Base-by-base conservation (phyloP, 2,329 filamentous ascomycete species). In the Cryphonectria parasitica region DNA sequence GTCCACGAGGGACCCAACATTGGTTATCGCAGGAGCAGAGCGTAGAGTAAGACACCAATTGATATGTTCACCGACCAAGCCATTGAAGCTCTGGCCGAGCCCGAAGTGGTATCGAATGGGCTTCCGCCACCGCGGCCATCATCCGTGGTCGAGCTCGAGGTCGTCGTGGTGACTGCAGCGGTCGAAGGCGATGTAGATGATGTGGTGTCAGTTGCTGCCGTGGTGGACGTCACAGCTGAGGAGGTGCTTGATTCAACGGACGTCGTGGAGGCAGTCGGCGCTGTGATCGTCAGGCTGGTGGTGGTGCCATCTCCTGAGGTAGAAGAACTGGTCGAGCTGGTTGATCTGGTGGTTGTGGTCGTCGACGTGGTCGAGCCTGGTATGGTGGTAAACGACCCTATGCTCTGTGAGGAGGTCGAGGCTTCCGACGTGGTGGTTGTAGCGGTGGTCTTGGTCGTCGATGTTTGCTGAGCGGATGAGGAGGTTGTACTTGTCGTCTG, bases 21-120 rank as follows among this genome's bases (percentile, higher is more conserved):
- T 39, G 34, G n/a, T 31, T 71, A 71, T 19, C 49, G 49, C 19
- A 68, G 28, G 17, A 70, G 36, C 1, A 56, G 25, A 31, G 61
- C 61, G 4, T 56, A 34, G 22, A 72, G 62, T 25, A 56, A 28
- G 19, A 56, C 63, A 31, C 68, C 66, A 22, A 71, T n/a, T 15
- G 62, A 39, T 31, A 66, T 45, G 17, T 34, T 68, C n/a, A 71
- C 45, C 10, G 71, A 64, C 68, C 66, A 67, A 39, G 25, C 61
- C 25, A 54, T 28, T 4, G 45, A 60, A 1, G 62, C 1, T n/a
- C 49, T 60, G 15, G 49, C 36, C 31, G 72, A 66, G 3, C 45
- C 49, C 19, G 71, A 66, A n/a, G 43, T 71, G 39, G 56, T 39
- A 25, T 74, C 73, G 52, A 74, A 74, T 3, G 73, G 73, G 31